Evolutionary conservation across 352 stramenopile species (phyloP).

Genomic region (Thalassiosira hispida): DNA sequence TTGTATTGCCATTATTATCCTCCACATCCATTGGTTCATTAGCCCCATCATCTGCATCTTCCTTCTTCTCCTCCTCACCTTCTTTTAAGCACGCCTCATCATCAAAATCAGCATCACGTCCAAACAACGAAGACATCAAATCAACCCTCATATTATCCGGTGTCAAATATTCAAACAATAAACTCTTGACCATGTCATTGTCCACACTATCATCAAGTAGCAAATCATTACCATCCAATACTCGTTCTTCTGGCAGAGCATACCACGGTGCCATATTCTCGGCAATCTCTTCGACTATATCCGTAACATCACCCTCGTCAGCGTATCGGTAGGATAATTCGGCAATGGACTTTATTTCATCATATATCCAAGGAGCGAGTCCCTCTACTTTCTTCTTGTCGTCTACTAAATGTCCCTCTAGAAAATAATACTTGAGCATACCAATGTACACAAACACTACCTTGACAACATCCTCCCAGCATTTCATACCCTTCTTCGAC

Average conservation of each 20-base stretch:
- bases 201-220: constrained; percentile 74
- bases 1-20: constrained; percentile 9
- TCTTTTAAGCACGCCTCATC: constrained; percentile 6
- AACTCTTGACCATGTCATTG: constrained; percentile 43
- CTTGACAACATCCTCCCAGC: constrained; percentile 71
- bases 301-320: constrained; percentile 71
- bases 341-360: constrained; percentile 76
- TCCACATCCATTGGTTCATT: constrained; percentile 29
- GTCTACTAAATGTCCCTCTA: constrained; percentile 33
- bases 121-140: constrained; percentile 75
- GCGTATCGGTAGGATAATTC: constrained; percentile 72
- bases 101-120: constrained; percentile 67
- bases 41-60: constrained; percentile 18
- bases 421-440: constrained; percentile 66
- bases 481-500: constrained; percentile 64
- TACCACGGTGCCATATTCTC: constrained; percentile 72
- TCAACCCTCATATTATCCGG: constrained; percentile 77
- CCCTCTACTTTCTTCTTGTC: constrained; percentile 36
- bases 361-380: constrained; percentile 73
- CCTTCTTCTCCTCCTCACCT: constrained; percentile 35
- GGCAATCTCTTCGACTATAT: constrained; percentile 73
- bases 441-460: constrained; percentile 80
- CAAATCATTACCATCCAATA: constrained; percentile 72
- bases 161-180: constrained; percentile 75
- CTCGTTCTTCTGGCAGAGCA: constrained; percentile 62